phyloP scores from a whole-genome alignment of 139 green algal genomes.

The Diplosphaera chodatii region DNA sequence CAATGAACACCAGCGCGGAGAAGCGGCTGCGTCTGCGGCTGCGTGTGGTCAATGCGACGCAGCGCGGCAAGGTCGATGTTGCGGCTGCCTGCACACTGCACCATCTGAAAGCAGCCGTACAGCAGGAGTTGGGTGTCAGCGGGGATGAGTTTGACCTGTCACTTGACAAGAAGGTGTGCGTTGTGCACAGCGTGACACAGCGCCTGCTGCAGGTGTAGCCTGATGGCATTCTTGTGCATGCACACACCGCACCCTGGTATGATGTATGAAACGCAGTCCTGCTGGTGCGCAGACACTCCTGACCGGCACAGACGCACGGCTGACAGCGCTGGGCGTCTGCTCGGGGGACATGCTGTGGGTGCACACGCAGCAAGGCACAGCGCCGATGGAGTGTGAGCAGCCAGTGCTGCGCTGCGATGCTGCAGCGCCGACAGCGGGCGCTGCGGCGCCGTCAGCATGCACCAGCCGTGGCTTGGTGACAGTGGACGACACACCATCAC shows the following conservation, averaged over 20 bases:
- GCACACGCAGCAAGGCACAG: not conserved
- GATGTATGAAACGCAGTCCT: too few relatives aligned
- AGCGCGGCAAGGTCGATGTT: not conserved
- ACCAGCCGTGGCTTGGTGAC: not conserved
- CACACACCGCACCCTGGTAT: too few relatives aligned
- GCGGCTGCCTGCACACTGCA: not conserved
- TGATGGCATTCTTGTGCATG: too few relatives aligned
- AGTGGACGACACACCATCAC: not conserved
- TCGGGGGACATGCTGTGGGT: constrained; percentile 38
- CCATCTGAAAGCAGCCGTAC: not conserved
- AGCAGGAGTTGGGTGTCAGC: not conserved
- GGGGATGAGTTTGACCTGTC: not conserved
- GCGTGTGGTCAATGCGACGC: not conserved
- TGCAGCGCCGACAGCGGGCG: not conserved
- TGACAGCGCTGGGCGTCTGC: constrained; percentile 21
- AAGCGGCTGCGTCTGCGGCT: not conserved
- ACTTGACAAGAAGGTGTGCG: not conserved
- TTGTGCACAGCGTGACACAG: too few relatives aligned
- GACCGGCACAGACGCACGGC: not conserved
- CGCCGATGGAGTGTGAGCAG: not conserved
- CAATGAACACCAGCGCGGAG: not conserved
- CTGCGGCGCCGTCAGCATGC: too few relatives aligned
- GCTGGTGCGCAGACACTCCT: not conserved
- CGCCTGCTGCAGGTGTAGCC: too few relatives aligned
- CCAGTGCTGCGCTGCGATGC: not conserved